A percentile compares a stretch with the other conserved stretches of the same genome.
phyloP scores from a whole-genome alignment of 352 stramenopile genomes.

The Phytophthora ohioensis region DNA sequence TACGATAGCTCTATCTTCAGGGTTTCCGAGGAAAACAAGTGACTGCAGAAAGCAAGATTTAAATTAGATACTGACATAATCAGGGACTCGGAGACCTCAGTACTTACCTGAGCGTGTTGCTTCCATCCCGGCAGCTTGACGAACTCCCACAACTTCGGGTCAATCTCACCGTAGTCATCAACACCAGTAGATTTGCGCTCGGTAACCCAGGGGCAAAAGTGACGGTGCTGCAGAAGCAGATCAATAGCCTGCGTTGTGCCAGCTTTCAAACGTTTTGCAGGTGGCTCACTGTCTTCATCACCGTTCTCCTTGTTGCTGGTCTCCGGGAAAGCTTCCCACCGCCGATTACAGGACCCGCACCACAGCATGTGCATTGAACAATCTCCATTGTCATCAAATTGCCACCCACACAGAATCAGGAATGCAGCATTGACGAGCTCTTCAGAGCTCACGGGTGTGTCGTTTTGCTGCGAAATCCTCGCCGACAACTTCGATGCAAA shows the following conservation, averaged over 20 bases:
- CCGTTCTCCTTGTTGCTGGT: slow-evolving; percentile 1
- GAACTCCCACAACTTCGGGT: slow-evolving; percentile 36
- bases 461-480: slow-evolving; percentile 14
- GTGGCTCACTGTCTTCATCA: slow-evolving; percentile 24
- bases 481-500: slow-evolving; percentile 25
- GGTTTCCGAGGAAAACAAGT: slow-evolving; percentile 17
- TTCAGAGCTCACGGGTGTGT: slow-evolving; percentile 15
- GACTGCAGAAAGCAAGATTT: slow-evolving; percentile 12
- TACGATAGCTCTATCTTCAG: slow-evolving; percentile 11
- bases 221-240: slow-evolving; percentile 51
- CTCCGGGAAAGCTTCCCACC: slow-evolving; percentile 28
- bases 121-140: slow-evolving; percentile 46
- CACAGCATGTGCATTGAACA: slow-evolving; percentile 16
- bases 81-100: slow-evolving; percentile 8
- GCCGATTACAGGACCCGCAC: slow-evolving; percentile 60
- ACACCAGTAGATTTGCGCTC: slow-evolving; percentile 23
- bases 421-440: slow-evolving; percentile 40
- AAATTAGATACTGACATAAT: slow-evolving; percentile 1
- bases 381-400: slow-evolving; percentile 27
- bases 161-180: slow-evolving; percentile 33
- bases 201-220: slow-evolving; percentile 71
- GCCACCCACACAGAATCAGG: slow-evolving; percentile 55
- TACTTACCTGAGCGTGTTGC: slow-evolving; percentile 52
- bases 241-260: slow-evolving; percentile 13
- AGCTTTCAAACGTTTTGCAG: slow-evolving; percentile 48